These are phyloP conservation scores for Croton laevigatus DNA, from an alignment of 441 rosid genomes.

Conservation along the genomic window DNA sequence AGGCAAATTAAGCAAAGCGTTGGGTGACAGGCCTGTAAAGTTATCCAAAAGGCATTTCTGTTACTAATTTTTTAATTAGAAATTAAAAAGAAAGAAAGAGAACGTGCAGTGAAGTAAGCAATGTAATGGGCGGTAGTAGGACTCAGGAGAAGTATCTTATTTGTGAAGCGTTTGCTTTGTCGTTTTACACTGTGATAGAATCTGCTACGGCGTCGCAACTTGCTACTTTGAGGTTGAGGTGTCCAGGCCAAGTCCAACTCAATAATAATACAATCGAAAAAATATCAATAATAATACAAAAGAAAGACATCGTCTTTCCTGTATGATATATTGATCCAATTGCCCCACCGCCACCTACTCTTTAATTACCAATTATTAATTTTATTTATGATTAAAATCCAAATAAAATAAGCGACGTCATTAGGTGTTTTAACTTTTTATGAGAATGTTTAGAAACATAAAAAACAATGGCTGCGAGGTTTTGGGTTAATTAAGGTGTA, in stretches of 20 bases:
- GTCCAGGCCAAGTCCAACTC: too few species aligned
- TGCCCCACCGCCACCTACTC: background rate
- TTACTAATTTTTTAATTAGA: background rate
- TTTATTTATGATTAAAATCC: background rate
- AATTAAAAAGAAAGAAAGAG: background rate
- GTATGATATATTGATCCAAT: background rate
- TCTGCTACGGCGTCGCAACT: background rate
- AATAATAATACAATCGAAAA: background rate
- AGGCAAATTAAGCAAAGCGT: background rate
- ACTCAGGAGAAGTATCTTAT: constrained; percentile 5
- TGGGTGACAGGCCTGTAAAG: constrained; percentile 9
- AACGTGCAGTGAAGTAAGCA: constrained; percentile 33
- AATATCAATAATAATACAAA: too few species aligned
- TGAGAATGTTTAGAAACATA: too few species aligned
- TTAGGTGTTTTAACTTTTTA: too few species aligned
- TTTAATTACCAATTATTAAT: background rate
- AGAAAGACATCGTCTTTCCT: background rate
- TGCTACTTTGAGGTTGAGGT: background rate
- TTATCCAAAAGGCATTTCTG: background rate
- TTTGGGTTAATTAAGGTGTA: background rate
- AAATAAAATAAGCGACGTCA: background rate
- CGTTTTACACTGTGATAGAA: background rate
- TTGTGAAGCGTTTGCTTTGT: background rate
- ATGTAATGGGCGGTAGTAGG: background rate
- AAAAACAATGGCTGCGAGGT: background rate